Evolutionary conservation across 192 early-diverging fungal species (phyloP), one percentile per base, ranked within the genome.

Genomic region (Dimargaris verticillata): DNA sequence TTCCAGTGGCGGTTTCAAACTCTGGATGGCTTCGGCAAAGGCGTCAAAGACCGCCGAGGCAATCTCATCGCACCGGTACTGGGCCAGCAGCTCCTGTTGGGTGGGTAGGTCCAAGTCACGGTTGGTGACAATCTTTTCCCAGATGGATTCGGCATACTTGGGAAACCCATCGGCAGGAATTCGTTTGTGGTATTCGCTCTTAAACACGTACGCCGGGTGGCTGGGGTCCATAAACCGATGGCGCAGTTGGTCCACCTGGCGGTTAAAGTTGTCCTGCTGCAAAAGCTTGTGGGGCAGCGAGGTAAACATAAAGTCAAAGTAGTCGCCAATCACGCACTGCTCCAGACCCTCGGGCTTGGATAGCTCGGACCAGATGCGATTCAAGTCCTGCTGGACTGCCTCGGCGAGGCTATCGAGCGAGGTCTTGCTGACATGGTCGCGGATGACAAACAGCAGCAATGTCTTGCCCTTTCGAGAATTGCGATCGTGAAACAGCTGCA

Each of bases 51-150:
- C 88, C 0, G 74, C 71, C 11, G 71, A 80, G 28, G 88, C 81
- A 68, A 99, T 97, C 71, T 99, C 96, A 58, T 99, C 96, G 69
- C 96, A 99, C 51, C 96, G 85, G 71, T 89, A 97, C 76, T 97
- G 93, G 28, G 96, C 96, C 53, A 99, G 79, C 50, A 99, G 70
- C 70, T 97, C 89, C 75, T 96, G 95, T 68, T 99, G 96, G 6
- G 94, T 96, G 5, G 96, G 96, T 42, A 99, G 76, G 76, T 99
- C 96, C 61, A 99, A 75, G 62, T 99, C 96, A 61, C 88, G 86
- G 74, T 95, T 96, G 70, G 83, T 81, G 61, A 88, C 76, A 48
- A 99, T 93, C 74, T 93, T 92, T 53, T 92, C 91, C 96, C 96
- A 99, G 47, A 99, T 88, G 42, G 84, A 70, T 61, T 86, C 77